Base-by-base conservation (phyloP, 2,329 filamentous ascomycete genomes). In the Colletotrichum sojae region DNA sequence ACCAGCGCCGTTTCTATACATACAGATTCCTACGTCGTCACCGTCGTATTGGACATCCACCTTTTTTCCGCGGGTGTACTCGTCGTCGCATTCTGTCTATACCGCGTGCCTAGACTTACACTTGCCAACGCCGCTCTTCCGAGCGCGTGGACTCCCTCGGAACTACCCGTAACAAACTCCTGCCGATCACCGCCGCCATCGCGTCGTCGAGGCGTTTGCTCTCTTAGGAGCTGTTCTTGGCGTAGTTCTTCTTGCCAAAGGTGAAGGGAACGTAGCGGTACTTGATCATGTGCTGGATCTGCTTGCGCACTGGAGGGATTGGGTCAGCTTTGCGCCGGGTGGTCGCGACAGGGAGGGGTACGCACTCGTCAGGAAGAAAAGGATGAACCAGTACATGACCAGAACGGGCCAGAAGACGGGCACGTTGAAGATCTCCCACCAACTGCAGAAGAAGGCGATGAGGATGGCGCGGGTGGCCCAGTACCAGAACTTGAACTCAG, bases 281-380 rank as follows among this genome's bases (percentile, higher is more conserved):
- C 86, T 98, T 99, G 88, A 99, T 95, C 96, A 99, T 99, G 85
- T 98, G 96, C 85, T 99, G 96, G 76, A 99, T 99, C 85, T 99
- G 96, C 86, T 96, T 94, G 83, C 96, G 91, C 96, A 99, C 94
- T 97, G 75, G 36, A 22, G n/a, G 40, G 22, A 27, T 71, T 57
- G 72, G 72, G 56, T 57, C 51, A 55, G 53, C 60, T 25, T 20
- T 54, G 45, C 40, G 56, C 36, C 52, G 46, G 58, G 22, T 20
- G 16, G 13, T 13, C 12, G 31, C 16, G 57, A 40, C 55, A 49
- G 53, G 22, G 25, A 58, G 43, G 56, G 60, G 58, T 57, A 89
- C 94, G 80, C 86, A 97, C 94, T 99, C 64, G 96, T 99, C 82
- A 99, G 84, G 76, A 94, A 88, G 78, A 99, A 98, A 71, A 99